Percentiles rank a stretch among this genome's conserved stretches.
Conservation (phyloP, 2,329 filamentous ascomycete genomes). For the Chaetomium sp. region DNA sequence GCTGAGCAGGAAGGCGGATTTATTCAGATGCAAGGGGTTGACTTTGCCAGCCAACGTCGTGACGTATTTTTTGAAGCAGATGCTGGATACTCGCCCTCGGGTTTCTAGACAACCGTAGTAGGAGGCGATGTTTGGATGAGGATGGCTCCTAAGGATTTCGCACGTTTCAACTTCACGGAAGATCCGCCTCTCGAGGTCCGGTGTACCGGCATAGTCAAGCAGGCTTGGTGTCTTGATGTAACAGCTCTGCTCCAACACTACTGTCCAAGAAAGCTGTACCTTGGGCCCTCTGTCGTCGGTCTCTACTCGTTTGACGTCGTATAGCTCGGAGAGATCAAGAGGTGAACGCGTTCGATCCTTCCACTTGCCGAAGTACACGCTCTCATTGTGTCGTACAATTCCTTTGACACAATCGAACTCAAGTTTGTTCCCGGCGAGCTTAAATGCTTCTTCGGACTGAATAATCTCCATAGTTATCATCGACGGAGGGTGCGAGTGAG, state of each 20-base stretch:
- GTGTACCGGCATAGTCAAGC: not conserved
- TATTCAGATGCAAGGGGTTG: slow-evolving; percentile 3
- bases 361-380: slow-evolving; percentile 1
- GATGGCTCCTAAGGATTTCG: slow-evolving; percentile 1
- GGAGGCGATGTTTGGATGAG: slow-evolving; percentile 2
- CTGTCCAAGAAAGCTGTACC: slow-evolving; percentile 1
- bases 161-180: slow-evolving; percentile 3
- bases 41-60: slow-evolving; percentile 1
- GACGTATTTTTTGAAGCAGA: slow-evolving; percentile 4
- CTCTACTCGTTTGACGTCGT: not conserved
- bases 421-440: not conserved
- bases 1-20: slow-evolving; percentile 2
- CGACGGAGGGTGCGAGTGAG: no score
- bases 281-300: not conserved
- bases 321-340: not conserved
- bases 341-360: not conserved
- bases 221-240: slow-evolving; percentile 5
- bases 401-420: not conserved
- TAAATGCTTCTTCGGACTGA: not conserved
- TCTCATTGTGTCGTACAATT: not conserved
- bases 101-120: not conserved
- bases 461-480: slow-evolving; percentile 1
- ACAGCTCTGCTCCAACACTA: not conserved
- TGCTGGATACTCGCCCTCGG: slow-evolving; percentile 3
- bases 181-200: slow-evolving; percentile 1